Evolutionary conservation across 2,329 filamentous ascomycete species (phyloP).

Genomic region (Onygenales sp.): DNA sequence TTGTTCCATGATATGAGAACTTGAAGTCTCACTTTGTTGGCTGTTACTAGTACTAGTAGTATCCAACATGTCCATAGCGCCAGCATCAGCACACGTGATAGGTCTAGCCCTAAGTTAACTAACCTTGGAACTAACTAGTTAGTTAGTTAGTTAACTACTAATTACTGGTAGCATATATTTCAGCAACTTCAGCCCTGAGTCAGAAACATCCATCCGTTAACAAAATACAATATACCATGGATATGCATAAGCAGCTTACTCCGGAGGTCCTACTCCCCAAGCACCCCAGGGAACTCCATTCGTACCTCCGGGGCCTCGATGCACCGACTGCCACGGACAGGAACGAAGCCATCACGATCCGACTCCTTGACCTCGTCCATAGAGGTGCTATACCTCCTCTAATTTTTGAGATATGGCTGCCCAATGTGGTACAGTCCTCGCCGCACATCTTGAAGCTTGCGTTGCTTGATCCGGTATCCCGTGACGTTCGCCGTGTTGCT

Average conservation of each 20-base stretch:
- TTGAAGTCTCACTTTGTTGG: neutral
- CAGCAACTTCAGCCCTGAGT: neutral
- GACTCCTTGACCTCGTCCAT: neutral
- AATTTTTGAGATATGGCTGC: constrained; percentile 1
- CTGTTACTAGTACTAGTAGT: neutral
- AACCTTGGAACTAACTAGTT: too few relatives aligned
- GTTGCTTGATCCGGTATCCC: neutral
- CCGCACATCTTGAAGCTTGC: neutral
- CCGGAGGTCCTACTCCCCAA: neutral
- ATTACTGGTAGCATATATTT: neutral
- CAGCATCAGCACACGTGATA: neutral
- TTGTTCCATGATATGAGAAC: neutral
- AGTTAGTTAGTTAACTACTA: too few relatives aligned
- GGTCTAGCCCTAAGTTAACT: neutral
- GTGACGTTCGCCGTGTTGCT: neutral
- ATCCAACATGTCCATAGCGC: neutral
- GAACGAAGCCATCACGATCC: neutral
- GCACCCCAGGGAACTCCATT: neutral
- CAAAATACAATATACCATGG: neutral
- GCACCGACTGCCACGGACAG: neutral
- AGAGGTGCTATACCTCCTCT: neutral
- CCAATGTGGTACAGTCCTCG: neutral
- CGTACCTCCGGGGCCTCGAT: neutral
- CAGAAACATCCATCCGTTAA: neutral
- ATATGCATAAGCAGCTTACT: neutral